Conservation (phyloP, 2,329 filamentous ascomycete species). For the Penicillium paneum region DNA sequence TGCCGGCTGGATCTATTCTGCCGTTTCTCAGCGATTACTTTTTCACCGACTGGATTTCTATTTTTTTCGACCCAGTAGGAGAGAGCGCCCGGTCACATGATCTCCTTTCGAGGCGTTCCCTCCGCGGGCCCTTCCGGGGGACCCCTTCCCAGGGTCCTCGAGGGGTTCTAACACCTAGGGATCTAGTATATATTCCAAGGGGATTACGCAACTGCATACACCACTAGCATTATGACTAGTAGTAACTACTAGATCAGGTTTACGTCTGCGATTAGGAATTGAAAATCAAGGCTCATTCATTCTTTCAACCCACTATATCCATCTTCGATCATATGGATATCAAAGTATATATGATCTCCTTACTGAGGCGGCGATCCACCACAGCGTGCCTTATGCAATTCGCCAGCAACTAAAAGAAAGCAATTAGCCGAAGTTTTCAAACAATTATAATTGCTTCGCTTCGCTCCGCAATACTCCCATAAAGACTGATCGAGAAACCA, state of each 20-base stretch:
- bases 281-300: background rate
- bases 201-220: background rate
- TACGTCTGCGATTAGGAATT: background rate
- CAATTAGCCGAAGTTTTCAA: background rate
- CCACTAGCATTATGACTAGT: background rate
- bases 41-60: too few species aligned
- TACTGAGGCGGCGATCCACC: background rate
- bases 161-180: too few species aligned
- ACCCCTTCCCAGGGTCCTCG: too few species aligned
- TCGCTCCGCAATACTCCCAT: too few species aligned
- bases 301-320: background rate
- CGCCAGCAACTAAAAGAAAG: constrained; percentile 6
- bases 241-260: too few species aligned
- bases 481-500: background rate
- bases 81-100: too few species aligned
- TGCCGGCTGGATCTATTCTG: too few species aligned
- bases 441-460: background rate
- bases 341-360: background rate
- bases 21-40: too few species aligned
- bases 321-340: background rate
- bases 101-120: too few species aligned
- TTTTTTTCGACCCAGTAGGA: too few species aligned
- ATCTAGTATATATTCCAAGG: background rate
- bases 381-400: constrained; percentile 12
- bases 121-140: too few species aligned